A percentile compares a stretch with the other conserved stretches of the same genome.
These are phyloP conservation scores for Sutorius australiensis DNA, from an alignment of 768 basidiomycete genomes.

Conservation along the genomic window DNA sequence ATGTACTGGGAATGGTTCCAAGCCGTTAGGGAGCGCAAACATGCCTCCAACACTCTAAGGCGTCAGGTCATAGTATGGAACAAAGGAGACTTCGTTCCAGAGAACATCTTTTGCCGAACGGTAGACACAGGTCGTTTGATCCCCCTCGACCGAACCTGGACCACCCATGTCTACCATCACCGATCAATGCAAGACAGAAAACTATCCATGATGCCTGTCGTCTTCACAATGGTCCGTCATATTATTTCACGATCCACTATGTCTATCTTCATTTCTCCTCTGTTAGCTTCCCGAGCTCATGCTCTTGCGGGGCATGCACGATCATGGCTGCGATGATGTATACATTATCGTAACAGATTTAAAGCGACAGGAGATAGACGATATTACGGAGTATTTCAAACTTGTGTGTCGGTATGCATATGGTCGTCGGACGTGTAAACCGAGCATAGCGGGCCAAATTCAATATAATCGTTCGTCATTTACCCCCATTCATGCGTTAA, in stretches of 20 bases:
- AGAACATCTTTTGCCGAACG: slow-evolving; percentile 76
- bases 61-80: slow-evolving; percentile 49
- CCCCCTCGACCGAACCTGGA: slow-evolving; percentile 79
- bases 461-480: slow-evolving; percentile 62
- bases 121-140: slow-evolving; percentile 76
- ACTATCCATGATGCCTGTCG: slow-evolving; percentile 73
- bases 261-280: slow-evolving; percentile 1
- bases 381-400: slow-evolving; percentile 74
- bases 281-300: slow-evolving; percentile 71
- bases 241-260: neutral
- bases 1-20: slow-evolving; percentile 76
- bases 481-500: neutral
- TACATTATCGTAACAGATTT: slow-evolving; percentile 77
- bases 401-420: slow-evolving; percentile 65
- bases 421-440: slow-evolving; percentile 56
- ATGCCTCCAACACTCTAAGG: slow-evolving; percentile 48
- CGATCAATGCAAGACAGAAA: slow-evolving; percentile 70
- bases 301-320: slow-evolving; percentile 78
- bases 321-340: slow-evolving; percentile 73
- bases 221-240: slow-evolving; percentile 68
- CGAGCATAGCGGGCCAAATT: slow-evolving; percentile 62
- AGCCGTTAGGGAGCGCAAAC: slow-evolving; percentile 62
- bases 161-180: slow-evolving; percentile 77
- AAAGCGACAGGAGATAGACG: slow-evolving; percentile 78
- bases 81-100: slow-evolving; percentile 74